phyloP scores from a whole-genome alignment of 306 rosid species.

The Acacia melanoxylon region DNA sequence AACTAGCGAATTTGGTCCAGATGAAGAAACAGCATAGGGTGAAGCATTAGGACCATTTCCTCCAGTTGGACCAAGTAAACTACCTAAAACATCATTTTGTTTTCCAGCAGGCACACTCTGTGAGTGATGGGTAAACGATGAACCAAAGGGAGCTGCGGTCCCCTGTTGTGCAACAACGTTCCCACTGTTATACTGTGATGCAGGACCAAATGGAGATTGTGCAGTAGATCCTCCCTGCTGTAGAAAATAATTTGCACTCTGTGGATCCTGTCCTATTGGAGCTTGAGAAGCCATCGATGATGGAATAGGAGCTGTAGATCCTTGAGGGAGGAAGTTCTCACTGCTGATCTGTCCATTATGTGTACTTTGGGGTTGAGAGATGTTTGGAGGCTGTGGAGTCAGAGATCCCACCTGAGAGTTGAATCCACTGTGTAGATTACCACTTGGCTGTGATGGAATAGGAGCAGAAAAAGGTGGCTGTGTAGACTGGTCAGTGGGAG shows the following conservation, averaged over 20 bases:
- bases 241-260: conserved; percentile 46
- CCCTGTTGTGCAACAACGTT: conserved; percentile 53
- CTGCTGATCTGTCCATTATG: conserved; percentile 52
- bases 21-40: conserved; percentile 48
- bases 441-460: conserved; percentile 49
- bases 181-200: conserved; percentile 52
- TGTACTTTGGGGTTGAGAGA: conserved; percentile 59
- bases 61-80: conserved; percentile 47
- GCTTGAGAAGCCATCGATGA: conserved; percentile 54
- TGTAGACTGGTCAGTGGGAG: conserved; percentile 34
- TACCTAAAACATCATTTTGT: conserved; percentile 44
- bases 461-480: conserved; percentile 49
- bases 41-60: conserved; percentile 45
- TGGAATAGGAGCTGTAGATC: conserved; percentile 45
- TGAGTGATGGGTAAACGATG: conserved; percentile 29
- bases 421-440: conserved; percentile 51
- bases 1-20: conserved; percentile 49
- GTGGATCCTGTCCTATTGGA: conserved; percentile 54
- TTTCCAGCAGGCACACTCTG: conserved; percentile 33
- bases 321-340: conserved; percentile 56
- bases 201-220: conserved; percentile 44
- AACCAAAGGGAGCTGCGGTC: conserved; percentile 30
- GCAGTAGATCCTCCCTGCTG: conserved; percentile 55
- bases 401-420: conserved; percentile 50
- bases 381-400: conserved; percentile 33